These are phyloP conservation scores for Dimocarpus longan DNA, from an alignment of 345 rosid species.

Conservation along the genomic window DNA sequence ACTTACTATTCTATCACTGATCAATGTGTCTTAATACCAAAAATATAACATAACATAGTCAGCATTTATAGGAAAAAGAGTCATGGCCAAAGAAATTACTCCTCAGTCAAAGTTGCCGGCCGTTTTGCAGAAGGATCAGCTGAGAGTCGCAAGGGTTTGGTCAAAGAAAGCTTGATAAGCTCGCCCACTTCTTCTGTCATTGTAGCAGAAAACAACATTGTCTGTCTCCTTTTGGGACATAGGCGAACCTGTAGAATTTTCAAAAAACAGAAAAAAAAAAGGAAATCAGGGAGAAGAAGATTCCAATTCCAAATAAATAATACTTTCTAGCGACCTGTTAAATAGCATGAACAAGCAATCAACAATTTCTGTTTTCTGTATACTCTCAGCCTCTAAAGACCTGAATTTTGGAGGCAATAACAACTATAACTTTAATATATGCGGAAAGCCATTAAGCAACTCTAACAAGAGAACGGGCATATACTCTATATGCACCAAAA, in stretches of 20 bases:
- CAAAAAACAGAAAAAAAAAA: conserved; percentile 10
- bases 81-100: conserved; percentile 47
- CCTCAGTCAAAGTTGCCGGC: conserved; percentile 84
- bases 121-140: conserved; percentile 96
- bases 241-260: conserved; percentile 57
- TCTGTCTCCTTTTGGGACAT: conserved; percentile 95
- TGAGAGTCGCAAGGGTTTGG: conserved; percentile 94
- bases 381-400: neutral
- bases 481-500: neutral
- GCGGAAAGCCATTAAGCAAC: neutral
- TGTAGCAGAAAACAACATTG: conserved; percentile 96
- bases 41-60: conserved; percentile 3
- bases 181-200: conserved; percentile 96
- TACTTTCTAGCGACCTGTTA: neutral
- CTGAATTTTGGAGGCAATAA: neutral
- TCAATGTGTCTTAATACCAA: conserved; percentile 1
- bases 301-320: neutral
- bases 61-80: conserved; percentile 8
- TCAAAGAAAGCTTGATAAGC: conserved; percentile 84
- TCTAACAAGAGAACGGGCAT: neutral
- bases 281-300: neutral
- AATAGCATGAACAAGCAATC: neutral
- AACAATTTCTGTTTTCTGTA: neutral
- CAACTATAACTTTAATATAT: neutral
- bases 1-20: neutral